Evolutionary conservation across 2,329 filamentous ascomycete species (phyloP), one percentile per base, ranked within the genome.

Genomic region (Colletotrichum simmondsii): DNA sequence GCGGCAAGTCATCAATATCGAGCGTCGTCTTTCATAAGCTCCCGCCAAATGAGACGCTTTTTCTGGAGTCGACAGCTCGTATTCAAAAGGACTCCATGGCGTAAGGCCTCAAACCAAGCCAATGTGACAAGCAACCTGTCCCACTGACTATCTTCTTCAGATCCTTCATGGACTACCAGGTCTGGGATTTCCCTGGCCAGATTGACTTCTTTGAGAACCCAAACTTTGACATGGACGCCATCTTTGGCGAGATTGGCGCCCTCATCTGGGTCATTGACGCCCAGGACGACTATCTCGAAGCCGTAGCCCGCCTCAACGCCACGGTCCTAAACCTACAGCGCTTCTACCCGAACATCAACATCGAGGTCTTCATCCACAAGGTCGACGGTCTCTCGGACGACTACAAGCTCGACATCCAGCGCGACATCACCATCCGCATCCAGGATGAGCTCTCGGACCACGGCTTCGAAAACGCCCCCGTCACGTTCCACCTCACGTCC

Each of bases 21-120:
- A 98, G 95, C 79, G 97, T 99, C 60, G 96, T 99, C n/a, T 98
- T 99, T 79, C 95, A 98, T 84, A 99, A 99, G 82, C 92, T 98
- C 80, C 95, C 96, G 3, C 95, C 97, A 2, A 97, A 94, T 77
- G 97, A 99, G 85, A 98, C 97, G 0, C 85, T 99, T 19, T 99
- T 98, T 79, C 89, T 99, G 22, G 97, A 98, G 82, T 97, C 97
- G 0, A 99, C 97, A 4, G 95, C 95, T 11, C 90, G 94, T 37
- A 97, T 98, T 75, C 95, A 98, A 80, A 98, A 97, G 80, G 95
- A 98, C 77, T 94, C 94, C 4, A 95, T 98, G 88, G 94, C 97
- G 95, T 98, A 83, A 85, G 94, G 86, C 4, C 5, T 26, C 37
- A 19, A 54, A 4, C 32, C 24, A 46, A 22, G 62, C 1, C 28